Evolutionary conservation across 371 early-diverging fungal genomes (phyloP).

Genomic region (Lichtheimia ramosa): DNA sequence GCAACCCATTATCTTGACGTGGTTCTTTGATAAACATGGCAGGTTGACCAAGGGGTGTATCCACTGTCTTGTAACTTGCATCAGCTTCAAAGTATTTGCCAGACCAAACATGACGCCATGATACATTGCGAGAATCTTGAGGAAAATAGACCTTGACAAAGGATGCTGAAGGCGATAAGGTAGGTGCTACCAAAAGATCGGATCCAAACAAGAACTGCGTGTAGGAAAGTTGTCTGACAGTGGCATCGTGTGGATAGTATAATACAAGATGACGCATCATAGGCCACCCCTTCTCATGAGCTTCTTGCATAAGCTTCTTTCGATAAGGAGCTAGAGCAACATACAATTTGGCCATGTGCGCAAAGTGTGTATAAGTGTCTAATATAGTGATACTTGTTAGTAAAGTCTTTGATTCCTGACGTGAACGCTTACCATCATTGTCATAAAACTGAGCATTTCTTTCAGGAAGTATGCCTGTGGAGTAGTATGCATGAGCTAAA

Average conservation of each 20-base stretch:
- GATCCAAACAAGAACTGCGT: constrained; percentile 40
- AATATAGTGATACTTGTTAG: neutral
- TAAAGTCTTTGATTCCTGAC: neutral
- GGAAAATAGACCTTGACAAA: constrained; percentile 53
- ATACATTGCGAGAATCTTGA: constrained; percentile 12
- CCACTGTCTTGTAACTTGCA: constrained; percentile 34
- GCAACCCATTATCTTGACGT: constrained; percentile 34
- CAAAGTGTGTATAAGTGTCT: constrained; percentile 41
- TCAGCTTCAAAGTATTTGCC: constrained; percentile 40
- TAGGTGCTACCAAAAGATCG: constrained; percentile 40
- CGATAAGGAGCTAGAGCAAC: constrained; percentile 33
- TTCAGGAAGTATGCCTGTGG: constrained; percentile 34
- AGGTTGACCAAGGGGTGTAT: constrained; percentile 47
- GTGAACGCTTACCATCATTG: constrained; percentile 39
- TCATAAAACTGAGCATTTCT: constrained; percentile 54
- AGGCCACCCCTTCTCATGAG: constrained; percentile 52
- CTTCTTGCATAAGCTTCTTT: constrained; percentile 41
- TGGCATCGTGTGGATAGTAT: constrained; percentile 48
- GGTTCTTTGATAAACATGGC: constrained; percentile 50
- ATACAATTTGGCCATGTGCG: constrained; percentile 38
- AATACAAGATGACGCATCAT: constrained; percentile 48
- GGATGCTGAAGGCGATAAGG: constrained; percentile 28
- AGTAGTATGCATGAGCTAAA: too few species aligned
- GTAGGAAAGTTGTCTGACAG: constrained; percentile 28
- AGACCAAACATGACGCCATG: constrained; percentile 51